Percentiles rank a stretch among this genome's conserved stretches.
Evolutionary conservation across 2,329 filamentous ascomycete genomes (phyloP).

Genomic region (Tympanopsis confertula): DNA sequence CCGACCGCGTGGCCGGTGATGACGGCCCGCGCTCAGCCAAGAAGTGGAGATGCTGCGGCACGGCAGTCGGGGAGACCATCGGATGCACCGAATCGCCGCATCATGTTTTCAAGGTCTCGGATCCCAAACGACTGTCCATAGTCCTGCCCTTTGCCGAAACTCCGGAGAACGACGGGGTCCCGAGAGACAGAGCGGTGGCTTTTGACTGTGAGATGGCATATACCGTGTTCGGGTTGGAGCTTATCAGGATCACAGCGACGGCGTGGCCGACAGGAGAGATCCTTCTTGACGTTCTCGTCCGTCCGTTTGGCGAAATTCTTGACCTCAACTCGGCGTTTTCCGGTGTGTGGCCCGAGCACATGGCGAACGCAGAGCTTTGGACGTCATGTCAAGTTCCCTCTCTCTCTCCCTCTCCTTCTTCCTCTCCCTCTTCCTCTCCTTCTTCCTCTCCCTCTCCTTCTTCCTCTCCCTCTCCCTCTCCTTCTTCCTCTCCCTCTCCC

Average conservation of each 20-base stretch:
- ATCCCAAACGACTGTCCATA: slow-evolving; percentile 63
- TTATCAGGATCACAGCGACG: slow-evolving; percentile 83
- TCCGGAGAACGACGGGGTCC: slow-evolving; percentile 46
- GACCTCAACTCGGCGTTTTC: slow-evolving; percentile 90
- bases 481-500: slow-evolving; percentile 4
- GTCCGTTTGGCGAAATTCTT: slow-evolving; percentile 70
- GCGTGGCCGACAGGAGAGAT: slow-evolving; percentile 70
- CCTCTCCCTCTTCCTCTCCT: slow-evolving; percentile 3
- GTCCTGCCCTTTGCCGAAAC: slow-evolving; percentile 73
- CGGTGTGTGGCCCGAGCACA: slow-evolving; percentile 70
- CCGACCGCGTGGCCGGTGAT: slow-evolving; percentile 40
- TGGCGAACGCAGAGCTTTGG: slow-evolving; percentile 55
- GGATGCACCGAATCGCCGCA: slow-evolving; percentile 63
- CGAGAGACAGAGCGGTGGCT: slow-evolving; percentile 52
- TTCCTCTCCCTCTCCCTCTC: no score
- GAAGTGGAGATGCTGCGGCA: slow-evolving; percentile 68
- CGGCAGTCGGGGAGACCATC: slow-evolving; percentile 56
- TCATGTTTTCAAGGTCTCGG: slow-evolving; percentile 80
- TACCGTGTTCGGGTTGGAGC: slow-evolving; percentile 75
- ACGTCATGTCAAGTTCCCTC: slow-evolving; percentile 11
- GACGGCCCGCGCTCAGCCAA: slow-evolving; percentile 45
- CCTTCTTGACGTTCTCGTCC: slow-evolving; percentile 75
- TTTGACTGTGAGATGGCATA: slow-evolving; percentile 99
- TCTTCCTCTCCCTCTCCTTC: slow-evolving; percentile 13
- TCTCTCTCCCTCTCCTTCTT: slow-evolving; percentile 3